Conservation (phyloP, 192 early-diverging fungal species). For the Coemansia sp. region DNA sequence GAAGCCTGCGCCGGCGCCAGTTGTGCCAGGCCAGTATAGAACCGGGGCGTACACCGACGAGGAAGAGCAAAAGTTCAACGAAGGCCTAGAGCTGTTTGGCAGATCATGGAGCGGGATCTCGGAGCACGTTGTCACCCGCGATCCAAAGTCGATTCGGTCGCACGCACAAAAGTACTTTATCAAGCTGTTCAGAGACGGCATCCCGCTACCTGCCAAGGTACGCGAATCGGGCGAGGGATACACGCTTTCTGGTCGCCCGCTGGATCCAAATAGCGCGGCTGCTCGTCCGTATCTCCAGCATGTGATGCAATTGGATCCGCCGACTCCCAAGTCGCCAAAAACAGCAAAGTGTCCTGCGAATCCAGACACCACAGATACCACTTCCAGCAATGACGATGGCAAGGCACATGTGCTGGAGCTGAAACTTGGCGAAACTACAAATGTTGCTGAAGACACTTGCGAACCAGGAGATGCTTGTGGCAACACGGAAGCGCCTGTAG, state of each 20-base stretch:
- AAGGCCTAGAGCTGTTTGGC: slow-evolving; percentile 78
- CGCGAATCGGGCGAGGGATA: slow-evolving; percentile 68
- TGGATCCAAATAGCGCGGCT: slow-evolving; percentile 86
- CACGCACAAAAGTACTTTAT: slow-evolving; percentile 94
- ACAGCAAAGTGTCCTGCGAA: not conserved
- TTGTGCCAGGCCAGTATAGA: slow-evolving; percentile 48
- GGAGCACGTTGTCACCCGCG: slow-evolving; percentile 72
- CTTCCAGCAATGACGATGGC: too few relatives aligned
- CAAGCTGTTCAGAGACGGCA: slow-evolving; percentile 78
- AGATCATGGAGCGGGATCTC: slow-evolving; percentile 80
- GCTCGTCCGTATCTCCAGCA: slow-evolving; percentile 74
- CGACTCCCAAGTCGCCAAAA: slow-evolving; percentile 7
- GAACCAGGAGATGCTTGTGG: too few relatives aligned
- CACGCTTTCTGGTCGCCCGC: slow-evolving; percentile 78
- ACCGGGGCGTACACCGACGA: slow-evolving; percentile 76
- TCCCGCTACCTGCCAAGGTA: slow-evolving; percentile 83
- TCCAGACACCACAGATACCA: too few relatives aligned
- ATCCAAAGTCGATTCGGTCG: slow-evolving; percentile 79
- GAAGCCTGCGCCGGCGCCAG: slow-evolving; percentile 30
- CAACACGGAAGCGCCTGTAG: too few relatives aligned
- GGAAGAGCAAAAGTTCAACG: slow-evolving; percentile 72
- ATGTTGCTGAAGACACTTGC: too few relatives aligned
- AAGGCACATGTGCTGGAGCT: too few relatives aligned
- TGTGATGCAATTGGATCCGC: slow-evolving; percentile 49
- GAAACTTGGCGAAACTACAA: too few relatives aligned